Conservation (phyloP, 306 rosid genomes). For the Quercus gilva region DNA sequence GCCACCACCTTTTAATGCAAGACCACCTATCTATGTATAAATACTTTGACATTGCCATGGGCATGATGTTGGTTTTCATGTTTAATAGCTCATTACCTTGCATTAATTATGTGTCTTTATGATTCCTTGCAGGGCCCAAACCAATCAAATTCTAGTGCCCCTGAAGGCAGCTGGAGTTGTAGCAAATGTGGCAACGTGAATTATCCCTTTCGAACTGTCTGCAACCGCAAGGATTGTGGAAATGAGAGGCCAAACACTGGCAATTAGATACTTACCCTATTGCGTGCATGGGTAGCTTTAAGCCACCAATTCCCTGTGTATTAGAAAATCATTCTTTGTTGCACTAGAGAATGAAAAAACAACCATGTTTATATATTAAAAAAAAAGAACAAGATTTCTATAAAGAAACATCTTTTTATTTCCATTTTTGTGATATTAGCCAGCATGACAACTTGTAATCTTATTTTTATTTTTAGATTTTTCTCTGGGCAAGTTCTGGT, state of each 20-base stretch:
- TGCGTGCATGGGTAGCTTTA: conserved; percentile 15
- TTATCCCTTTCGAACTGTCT: conserved; percentile 44
- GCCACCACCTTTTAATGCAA: no score
- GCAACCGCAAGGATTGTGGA: conserved; percentile 47
- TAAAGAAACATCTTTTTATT: background rate
- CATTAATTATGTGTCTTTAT: background rate
- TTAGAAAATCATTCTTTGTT: conserved; percentile 15
- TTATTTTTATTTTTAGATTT: no score
- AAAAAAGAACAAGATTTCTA: background rate
- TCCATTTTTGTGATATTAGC: background rate
- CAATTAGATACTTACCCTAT: conserved; percentile 3
- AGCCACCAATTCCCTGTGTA: conserved; percentile 5
- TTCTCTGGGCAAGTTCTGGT: background rate
- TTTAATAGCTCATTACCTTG: background rate
- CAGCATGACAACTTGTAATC: background rate
- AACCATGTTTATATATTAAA: background rate
- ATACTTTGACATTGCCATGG: background rate
- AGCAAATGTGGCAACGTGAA: conserved; percentile 42
- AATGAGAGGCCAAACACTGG: conserved; percentile 38
- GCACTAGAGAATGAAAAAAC: background rate
- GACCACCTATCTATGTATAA: no score
- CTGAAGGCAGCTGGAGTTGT: conserved; percentile 54
- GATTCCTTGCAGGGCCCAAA: conserved; percentile 27
- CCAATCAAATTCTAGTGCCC: conserved; percentile 23
- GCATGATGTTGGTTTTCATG: background rate